Percentiles rank a stretch among this genome's conserved stretches.
phyloP scores from a whole-genome alignment of 352 stramenopile genomes.

The Phytophthora lateralis region DNA sequence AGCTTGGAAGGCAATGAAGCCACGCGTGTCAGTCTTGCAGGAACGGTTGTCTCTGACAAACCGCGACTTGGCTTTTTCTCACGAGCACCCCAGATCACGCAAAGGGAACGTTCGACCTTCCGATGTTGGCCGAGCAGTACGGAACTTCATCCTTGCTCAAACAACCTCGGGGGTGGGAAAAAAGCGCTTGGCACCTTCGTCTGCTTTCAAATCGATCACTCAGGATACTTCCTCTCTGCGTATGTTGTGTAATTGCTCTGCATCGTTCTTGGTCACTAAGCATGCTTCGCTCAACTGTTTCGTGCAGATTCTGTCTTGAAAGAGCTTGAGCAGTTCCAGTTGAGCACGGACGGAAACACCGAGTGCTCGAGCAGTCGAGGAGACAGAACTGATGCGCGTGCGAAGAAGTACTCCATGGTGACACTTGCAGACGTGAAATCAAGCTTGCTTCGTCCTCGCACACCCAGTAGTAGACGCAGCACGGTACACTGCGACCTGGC shows the following conservation, averaged over 20 bases:
- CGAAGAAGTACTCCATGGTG: conserved; percentile 53
- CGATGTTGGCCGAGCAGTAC: conserved; percentile 46
- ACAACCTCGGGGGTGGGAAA: conserved; percentile 16
- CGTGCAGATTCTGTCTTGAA: conserved; percentile 50
- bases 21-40: conserved; percentile 54
- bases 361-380: conserved; percentile 23
- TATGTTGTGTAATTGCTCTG: conserved; percentile 10
- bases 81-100: conserved; percentile 13
- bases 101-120: conserved; percentile 30
- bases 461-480: conserved; percentile 14
- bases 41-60: conserved; percentile 52
- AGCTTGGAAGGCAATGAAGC: conserved; percentile 28
- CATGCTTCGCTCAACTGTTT: conserved; percentile 1
- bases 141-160: conserved; percentile 53
- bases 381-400: conserved; percentile 12
- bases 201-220: conserved; percentile 25
- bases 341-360: conserved; percentile 21
- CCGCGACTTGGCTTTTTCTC: conserved; percentile 27
- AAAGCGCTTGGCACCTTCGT: conserved; percentile 10
- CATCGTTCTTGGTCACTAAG: neutral
- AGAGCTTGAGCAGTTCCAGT: conserved; percentile 55
- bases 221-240: conserved; percentile 32
- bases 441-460: conserved; percentile 34
- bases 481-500: conserved; percentile 53
- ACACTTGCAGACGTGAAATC: conserved; percentile 55